Base-by-base conservation (phyloP, 2,329 filamentous ascomycete species). In the Pestalotiopsis sp. region DNA sequence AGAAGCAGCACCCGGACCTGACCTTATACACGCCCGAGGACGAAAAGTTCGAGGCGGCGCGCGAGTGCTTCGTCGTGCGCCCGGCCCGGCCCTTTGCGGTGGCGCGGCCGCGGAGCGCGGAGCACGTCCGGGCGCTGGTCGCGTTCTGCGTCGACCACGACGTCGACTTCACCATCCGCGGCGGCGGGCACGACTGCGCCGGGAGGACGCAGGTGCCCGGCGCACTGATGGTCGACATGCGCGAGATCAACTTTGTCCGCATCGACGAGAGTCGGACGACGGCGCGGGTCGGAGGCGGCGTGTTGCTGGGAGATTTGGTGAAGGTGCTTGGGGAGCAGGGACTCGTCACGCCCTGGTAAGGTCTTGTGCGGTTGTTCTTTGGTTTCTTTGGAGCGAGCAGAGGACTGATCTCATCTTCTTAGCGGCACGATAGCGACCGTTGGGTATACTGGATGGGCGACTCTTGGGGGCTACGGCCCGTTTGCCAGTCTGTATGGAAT, bases 151-250 rank as follows among this genome's bases (percentile, higher is more conserved):
- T 69, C 11, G 67, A 61, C 4, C 68, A 72, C 49, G 56, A 61
- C 36, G 67, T 76, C n/a, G 72, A 74, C 49, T 72, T 76, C 57
- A 73, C 75, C 57, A 68, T 81, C 67, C 72, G 79, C 64, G 72
- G 69, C 25, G 77, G 81, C 11, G 81, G 81, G 1, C 80, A 82
- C 71, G 79, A 81, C 66, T 74, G 79, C 41, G 76, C 72, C 36
- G 78, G 79, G 2, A 71, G 75, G 1, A 77, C 76, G n/a, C 74
- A 76, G n/a, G 73, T 76, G 4, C 59, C 75, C 4, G 76, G 71
- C 38, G 76, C 76, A 4, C 58, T 83, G 14, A 76, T 74, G 2
- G 78, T 83, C 39, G 81, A 83, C 65, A 68, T 83, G 74, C 78
- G 81, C 20, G 78, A 78, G 56, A 76, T 83, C 56, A 71, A 74